Evolutionary conservation across 768 basidiomycete species (phyloP), one percentile per base, ranked within the genome.

Genomic region (Termitomyces heimii): DNA sequence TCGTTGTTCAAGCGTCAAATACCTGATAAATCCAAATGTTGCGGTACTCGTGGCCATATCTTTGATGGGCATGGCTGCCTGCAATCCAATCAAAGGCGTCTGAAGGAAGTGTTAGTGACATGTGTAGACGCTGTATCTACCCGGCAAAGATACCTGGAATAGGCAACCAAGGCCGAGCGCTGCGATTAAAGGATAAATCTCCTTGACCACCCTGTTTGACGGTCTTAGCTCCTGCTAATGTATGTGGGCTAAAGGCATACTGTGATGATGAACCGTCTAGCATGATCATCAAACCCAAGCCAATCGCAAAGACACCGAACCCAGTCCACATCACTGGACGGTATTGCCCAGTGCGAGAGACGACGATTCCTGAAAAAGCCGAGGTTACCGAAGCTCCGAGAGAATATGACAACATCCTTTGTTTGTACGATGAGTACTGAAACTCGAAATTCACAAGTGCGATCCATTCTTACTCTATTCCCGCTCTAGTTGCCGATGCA

Each of bases 11-110:
- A 28, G 53, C 28, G 29, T 5, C 18, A 56, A 71, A 31, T 66
- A 85, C 82, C 87, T 79, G 60, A 93, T 72, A 65, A 94, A 86
- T 22, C 81, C 80, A 64, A 86, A 88, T 0, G 84, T 83, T 1
- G 80, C 74, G 0, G 91, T 91, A 53, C 83, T 84, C 2, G 91
- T 91, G 2, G 91, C 89, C 89, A 93, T 91, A 61, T 93, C 89
- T 63, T 84, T 85, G 16, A 90, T 64, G 0, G 92, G 92, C 91
- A 94, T 94, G 0, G 91, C 86, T 1, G 90, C 89, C 71, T 94
- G 92, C 14, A 94, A 70, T 14, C 78, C 88, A 51, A 92, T 83
- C 7, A 91, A 70, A 0, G 89, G 89, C 5, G 76, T 76, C 82
- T 86, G 63, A 52, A 49, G 40, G 51, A 51, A 46, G 62, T 31